Base-by-base conservation (phyloP, 768 basidiomycete species). In the Termitomyces sp. region DNA sequence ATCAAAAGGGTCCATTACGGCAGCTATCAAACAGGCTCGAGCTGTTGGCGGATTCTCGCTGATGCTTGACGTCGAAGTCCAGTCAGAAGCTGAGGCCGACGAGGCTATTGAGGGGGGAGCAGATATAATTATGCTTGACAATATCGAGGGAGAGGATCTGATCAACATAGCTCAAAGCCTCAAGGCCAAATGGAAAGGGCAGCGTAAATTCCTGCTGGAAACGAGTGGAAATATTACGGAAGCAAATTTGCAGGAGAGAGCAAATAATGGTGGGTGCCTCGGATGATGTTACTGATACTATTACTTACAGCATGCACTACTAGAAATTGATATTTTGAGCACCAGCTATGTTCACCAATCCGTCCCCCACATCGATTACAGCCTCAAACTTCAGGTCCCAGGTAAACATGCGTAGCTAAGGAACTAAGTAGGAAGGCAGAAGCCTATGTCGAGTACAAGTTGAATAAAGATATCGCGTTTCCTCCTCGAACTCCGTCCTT, bases 21-120 rank as follows among this genome's bases (percentile, higher is more conserved):
- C 84, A 44, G 96, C 96, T 5, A 87, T 99, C 63, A 72, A 86
- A 61, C 82, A 87, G 64, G 93, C 94, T n/a, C 88, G 93, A 33
- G 75, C 83, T 62, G 94, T 95, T 20, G 93, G 93, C 16, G 96
- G 96, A 10, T 98, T 98, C 77, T 89, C 87, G 58, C 76, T 95
- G 50, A 84, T 92, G 30, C 84, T 99, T 46, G 96, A 98, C 62
- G 94, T 98, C 33, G 97, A 99, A 72, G 95, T 96, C 28, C 80
- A 84, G 46, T 87, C 88, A 6, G 88, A 93, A 73, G 87, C 79
- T 20, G 95, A 97, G 71, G 97, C 95, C 12, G 88, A 95, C 67
- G 95, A 98, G 75, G 97, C 97, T n/a, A 94, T 99, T 67, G 85
- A 86, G 14, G 95, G 95, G 6, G 97, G 97, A 4, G 95, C 93